Base-by-base conservation (phyloP, 768 basidiomycete genomes). In the Lactarius quietus region DNA sequence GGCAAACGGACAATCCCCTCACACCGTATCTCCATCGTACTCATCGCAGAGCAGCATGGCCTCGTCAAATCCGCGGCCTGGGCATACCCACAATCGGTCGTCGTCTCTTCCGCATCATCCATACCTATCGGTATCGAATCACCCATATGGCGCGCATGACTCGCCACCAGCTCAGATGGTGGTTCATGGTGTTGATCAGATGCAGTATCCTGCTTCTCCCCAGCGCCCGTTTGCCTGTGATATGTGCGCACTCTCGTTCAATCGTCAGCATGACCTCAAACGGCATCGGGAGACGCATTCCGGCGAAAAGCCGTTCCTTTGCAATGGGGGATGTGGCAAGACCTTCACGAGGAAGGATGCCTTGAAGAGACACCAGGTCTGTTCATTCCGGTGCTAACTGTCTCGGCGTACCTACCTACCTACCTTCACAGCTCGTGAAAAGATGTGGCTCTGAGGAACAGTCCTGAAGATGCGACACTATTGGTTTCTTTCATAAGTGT, bases 311-410 rank as follows among this genome's bases (percentile, higher is more conserved):
- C 90, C 91, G 10, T 93, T 86, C 76, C 75, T 85, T 20, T 93
- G 91, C 75, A 92, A 92, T 70, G 90, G 89, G 15, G 88, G 88
- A 52, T 93, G 91, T 65, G 90, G 89, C 56, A 92, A 92, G 80
- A 92, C 90, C 3, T 93, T 92, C 73, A 93, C 90, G 57, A 83
- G 91, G 69, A 92, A 92, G 77, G 91, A 93, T 72, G 91, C 91
- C 18, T 76, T 93, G 72, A 93, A 92, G 77, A 84, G 91, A 66
- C 91, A 93, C 74, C 91, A 93, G 84, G 91, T 84, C 70, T 66
- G 84, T 58, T 36, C 51, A 38, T 23, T 52, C 35, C 38, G 17
- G 28, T 53, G 7, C 8, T 23, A 14, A 51, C n/a, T 51, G 28
- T 64, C 29, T 35, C 53, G 51, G 56, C 20, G 59, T 41, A 41